Base-by-base conservation (phyloP, 345 rosid genomes). In the Ricinus communis region DNA sequence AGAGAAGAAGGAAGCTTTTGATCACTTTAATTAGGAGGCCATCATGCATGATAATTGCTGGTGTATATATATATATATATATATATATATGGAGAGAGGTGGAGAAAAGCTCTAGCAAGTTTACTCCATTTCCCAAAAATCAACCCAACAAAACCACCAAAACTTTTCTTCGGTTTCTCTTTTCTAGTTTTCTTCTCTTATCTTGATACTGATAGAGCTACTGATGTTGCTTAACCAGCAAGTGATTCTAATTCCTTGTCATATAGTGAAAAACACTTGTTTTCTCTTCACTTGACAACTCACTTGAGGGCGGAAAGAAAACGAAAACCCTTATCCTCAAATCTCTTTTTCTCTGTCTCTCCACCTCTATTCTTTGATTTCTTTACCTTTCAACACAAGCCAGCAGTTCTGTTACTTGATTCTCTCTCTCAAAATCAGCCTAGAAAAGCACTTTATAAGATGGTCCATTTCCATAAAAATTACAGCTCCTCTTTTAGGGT, bases 181-280 rank as follows among this genome's bases (percentile, higher is more conserved):
- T 46, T 12, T n/a, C n/a, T n/a, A n/a, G n/a, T n/a, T 73, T 38
- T 14, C 16, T 43, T 25, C 33, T 45, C 54, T 68, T 45, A 21
- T 36, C 77, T 65, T 59, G 71, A 24, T 64, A 60, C 56, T 53
- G 66, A 61, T 28, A 45, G 15, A 4, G 56, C 45, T 54, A 22
- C n/a, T 58, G 57, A 72, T 72, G 13, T 76, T 78, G 82, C 71
- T 74, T 71, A 75, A 76, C 77, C 61, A 62, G 73, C 83, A 76
- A 83, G 78, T 73, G 78, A 77, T 73, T 62, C 69, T 51, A 66
- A 53, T 60, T 70, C 49, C 68, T 63, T 66, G 70, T 69, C 69
- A 51, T 55, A 28, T 50, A 54, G 68, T 21, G 55, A 28, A 21
- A 56, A 71, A 67, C 52, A 41, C 51, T 50, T 40, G 41, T 16